Conservation (phyloP, 108 stramenopile genomes). For the Cyclotella sp. region DNA sequence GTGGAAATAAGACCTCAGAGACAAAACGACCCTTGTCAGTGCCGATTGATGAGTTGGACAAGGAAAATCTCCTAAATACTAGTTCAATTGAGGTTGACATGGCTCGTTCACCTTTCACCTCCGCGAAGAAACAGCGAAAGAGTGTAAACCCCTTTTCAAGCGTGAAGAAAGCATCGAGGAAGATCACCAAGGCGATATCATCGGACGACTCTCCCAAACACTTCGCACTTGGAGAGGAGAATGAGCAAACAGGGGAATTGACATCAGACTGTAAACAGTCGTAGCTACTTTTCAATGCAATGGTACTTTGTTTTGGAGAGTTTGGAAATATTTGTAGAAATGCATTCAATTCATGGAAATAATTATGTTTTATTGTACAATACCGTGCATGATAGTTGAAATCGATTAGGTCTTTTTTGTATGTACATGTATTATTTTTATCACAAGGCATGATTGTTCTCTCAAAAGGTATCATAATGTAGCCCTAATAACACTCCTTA, state of each 20-base stretch:
- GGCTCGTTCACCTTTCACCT: slow-evolving; percentile 21
- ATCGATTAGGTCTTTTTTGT: too few species aligned
- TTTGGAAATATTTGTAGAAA: too few species aligned
- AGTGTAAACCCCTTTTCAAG: slow-evolving; percentile 40
- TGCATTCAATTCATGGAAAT: too few species aligned
- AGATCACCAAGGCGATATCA: slow-evolving; percentile 8
- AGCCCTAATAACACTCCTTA: too few species aligned
- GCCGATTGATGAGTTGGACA: background rate
- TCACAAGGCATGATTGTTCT: too few species aligned
- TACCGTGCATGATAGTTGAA: too few species aligned
- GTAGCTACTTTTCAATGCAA: background rate
- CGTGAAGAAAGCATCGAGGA: slow-evolving; percentile 39
- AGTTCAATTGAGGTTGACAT: background rate
- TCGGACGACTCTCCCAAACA: slow-evolving; percentile 29
- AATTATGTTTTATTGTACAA: too few species aligned
- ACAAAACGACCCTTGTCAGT: background rate
- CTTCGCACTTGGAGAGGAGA: slow-evolving; percentile 30
- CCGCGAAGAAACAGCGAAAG: slow-evolving; percentile 30
- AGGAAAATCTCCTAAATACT: slow-evolving; percentile 11
- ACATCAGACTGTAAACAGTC: slow-evolving; percentile 51
- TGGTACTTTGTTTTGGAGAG: background rate
- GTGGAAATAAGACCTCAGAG: background rate
- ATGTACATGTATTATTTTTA: too few species aligned
- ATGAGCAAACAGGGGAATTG: slow-evolving; percentile 32
- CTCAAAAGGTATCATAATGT: too few species aligned